A percentile compares a stretch with the other conserved stretches of the same genome.
Conservation (phyloP, 495 filamentous ascomycete genomes). For the Trichoderma parareesei region DNA sequence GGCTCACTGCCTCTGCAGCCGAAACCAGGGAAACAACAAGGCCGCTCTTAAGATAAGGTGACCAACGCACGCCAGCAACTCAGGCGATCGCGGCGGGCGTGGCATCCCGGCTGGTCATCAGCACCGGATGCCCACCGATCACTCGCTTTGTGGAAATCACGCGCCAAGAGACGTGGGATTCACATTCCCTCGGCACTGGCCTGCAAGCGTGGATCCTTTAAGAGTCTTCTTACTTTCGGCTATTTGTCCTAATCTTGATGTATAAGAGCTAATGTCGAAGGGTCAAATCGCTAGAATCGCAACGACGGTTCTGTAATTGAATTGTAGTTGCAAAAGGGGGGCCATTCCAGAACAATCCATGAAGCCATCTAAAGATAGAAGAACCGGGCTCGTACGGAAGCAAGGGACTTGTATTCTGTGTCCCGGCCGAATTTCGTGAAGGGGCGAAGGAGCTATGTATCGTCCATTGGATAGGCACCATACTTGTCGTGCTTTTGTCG, state of each 20-base stretch:
- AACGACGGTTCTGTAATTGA: not conserved
- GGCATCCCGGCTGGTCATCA: not conserved
- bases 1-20: no score
- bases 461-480: no score
- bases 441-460: no score
- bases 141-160: not conserved
- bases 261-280: not conserved
- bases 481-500: no score
- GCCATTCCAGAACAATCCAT: slow-evolving; percentile 3
- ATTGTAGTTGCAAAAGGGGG: not conserved
- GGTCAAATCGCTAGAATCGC: not conserved
- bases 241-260: not conserved
- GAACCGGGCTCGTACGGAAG: not conserved
- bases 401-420: not conserved
- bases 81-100: not conserved
- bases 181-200: not conserved
- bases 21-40: no score
- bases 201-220: not conserved
- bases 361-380: not conserved
- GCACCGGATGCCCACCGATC: not conserved
- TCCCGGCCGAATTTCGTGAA: not conserved
- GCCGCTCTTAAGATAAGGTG: no score
- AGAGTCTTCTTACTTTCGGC: not conserved
- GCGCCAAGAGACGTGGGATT: not conserved
- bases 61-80: not conserved